Base-by-base conservation (phyloP, 805 yeast genomes). In the Tetrapisispora arboricola region DNA sequence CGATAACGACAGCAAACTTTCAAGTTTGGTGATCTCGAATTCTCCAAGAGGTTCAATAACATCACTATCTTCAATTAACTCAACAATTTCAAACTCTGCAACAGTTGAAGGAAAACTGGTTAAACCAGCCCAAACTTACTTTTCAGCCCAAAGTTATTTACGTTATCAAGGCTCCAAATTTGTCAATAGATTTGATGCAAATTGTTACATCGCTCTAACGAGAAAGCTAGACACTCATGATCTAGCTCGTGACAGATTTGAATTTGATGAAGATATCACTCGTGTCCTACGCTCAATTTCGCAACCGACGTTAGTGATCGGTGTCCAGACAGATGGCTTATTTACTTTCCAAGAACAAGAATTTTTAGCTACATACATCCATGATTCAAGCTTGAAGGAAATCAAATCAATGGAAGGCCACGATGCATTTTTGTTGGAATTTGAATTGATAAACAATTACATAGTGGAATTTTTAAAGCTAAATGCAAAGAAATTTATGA, bases 191-290 rank as follows among this genome's bases (percentile, higher is more conserved):
- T 92, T 90, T 54, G 98, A 92, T 61, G 96, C 98, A 20, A 92
- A 92, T 58, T 92, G 97, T 64, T 92, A 92, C 63, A 87, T 92
- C 40, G 77, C 96, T 20, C 85, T 92, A 43, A 84, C 96, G 0
- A 72, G 97, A 54, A 92, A 92, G 61, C 66, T 92, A 26, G 98
- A 92, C 54, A 87, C 98, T 0, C 97, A 92, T 58, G 98, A 92
- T 59, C 76, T 92, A 37, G 78, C 94, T 0, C 72, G 98, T 44
- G 92, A 80, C 41, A 71, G 90, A 43, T 58, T 50, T 1, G 69
- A 68, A n/a, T 65, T 64, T 13, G 45, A 61, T 18, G 66, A 60
- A 22, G 54, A 55, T 33, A 46, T 60, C 7, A 48, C 45, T 1
- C 71, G 69, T 16, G 84, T 82, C 9, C 66, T 92, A 44, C 58